Evolutionary conservation across 345 rosid species (phyloP).

Genomic region (Passiflora organensis): DNA sequence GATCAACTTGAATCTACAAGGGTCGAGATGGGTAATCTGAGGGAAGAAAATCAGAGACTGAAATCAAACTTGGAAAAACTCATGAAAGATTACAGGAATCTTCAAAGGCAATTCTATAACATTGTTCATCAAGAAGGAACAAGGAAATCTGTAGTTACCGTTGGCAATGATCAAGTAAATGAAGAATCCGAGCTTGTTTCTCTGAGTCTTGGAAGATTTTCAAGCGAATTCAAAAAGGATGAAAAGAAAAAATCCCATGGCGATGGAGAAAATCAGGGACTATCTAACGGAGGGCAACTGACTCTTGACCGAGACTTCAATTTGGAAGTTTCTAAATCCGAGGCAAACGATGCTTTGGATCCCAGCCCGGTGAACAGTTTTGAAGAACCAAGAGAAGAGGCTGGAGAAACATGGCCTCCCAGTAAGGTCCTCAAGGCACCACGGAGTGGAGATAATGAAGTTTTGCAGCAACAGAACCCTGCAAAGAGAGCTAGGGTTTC

Average conservation of each 20-base stretch:
- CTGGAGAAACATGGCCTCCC: slow-evolving; percentile 33
- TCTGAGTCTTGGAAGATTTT: slow-evolving; percentile 60
- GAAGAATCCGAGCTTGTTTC: slow-evolving; percentile 61
- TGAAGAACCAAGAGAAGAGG: slow-evolving; percentile 41
- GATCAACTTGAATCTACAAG: slow-evolving; percentile 53
- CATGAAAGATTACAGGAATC: slow-evolving; percentile 58
- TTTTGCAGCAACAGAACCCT: slow-evolving; percentile 47
- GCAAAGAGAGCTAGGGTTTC: slow-evolving; percentile 86
- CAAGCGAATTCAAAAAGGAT: slow-evolving; percentile 31
- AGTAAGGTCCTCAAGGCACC: slow-evolving; percentile 35
- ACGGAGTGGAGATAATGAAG: slow-evolving; percentile 49
- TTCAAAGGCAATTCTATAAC: slow-evolving; percentile 50
- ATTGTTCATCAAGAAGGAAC: slow-evolving; percentile 32
- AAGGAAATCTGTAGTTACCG: slow-evolving; percentile 13
- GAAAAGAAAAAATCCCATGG: slow-evolving; percentile 24
- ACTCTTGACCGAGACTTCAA: slow-evolving; percentile 53
- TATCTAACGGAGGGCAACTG: slow-evolving; percentile 21
- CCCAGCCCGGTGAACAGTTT: slow-evolving; percentile 29
- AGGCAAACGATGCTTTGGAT: slow-evolving; percentile 21
- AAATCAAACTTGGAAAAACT: slow-evolving; percentile 43
- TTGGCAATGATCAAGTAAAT: slow-evolving; percentile 1
- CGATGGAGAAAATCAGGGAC: slow-evolving; percentile 18
- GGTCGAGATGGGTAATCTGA: slow-evolving; percentile 66
- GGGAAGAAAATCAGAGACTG: slow-evolving; percentile 71
- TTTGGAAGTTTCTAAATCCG: slow-evolving; percentile 28